Conservation (phyloP, 352 stramenopile genomes). For the Phytophthora cactorum region DNA sequence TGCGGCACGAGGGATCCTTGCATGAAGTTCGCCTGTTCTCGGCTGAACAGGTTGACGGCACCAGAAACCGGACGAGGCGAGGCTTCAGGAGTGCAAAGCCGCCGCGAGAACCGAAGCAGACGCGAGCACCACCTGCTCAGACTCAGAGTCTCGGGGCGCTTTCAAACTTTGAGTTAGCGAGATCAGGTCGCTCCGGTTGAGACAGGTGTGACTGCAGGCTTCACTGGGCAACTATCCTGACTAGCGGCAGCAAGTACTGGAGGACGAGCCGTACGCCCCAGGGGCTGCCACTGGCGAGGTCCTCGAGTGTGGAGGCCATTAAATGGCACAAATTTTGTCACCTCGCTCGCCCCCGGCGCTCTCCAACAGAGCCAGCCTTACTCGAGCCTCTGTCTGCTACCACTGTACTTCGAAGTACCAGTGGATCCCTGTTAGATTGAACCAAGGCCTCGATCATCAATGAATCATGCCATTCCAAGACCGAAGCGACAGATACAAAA, state of each 20-base stretch:
- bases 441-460: background rate
- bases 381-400: too few species aligned
- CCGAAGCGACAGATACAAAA: slow-evolving; percentile 11
- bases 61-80: slow-evolving; percentile 15
- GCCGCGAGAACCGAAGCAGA: slow-evolving; percentile 17
- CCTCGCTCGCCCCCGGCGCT: too few species aligned
- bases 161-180: background rate
- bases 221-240: slow-evolving; percentile 24
- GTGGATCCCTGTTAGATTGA: background rate
- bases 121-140: slow-evolving; percentile 6
- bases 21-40: background rate
- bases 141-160: background rate
- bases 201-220: slow-evolving; percentile 22
- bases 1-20: slow-evolving; percentile 19
- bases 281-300: too few species aligned
- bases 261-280: too few species aligned
- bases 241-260: background rate
- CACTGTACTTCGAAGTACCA: too few species aligned
- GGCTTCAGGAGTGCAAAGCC: slow-evolving; percentile 21
- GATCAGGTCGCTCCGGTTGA: slow-evolving; percentile 9
- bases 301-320: too few species aligned
- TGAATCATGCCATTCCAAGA: background rate
- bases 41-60: slow-evolving; percentile 3
- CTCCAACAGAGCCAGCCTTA: too few species aligned
- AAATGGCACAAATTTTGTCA: too few species aligned